Evolutionary conservation across 441 rosid species (phyloP), one percentile per base, ranked within the genome.

Genomic region (Pelargonium cotyledonis): DNA sequence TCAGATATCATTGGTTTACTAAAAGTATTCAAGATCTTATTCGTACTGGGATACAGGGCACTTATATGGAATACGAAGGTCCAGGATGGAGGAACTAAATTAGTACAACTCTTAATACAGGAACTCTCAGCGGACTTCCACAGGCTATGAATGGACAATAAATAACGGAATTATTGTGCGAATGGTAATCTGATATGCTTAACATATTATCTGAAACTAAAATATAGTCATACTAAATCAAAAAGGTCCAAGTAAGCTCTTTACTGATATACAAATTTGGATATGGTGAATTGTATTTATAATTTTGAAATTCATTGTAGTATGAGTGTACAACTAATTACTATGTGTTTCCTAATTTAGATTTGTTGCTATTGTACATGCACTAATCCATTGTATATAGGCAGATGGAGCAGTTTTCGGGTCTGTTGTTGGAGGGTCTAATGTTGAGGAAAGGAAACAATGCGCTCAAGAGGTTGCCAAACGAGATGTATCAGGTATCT

Each of bases 371-470:
- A 12, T 9, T 6, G 8, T 57, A 40, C 49, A 51, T 63, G 66
- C 60, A 40, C 60, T 66, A 66, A 70, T 51, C 66, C 49, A 46
- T 62, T 43, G n/a, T 49, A 29, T 79, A 72, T 69, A 80, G 88
- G 73, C 79, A 67, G 83, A 47, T 67, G 91, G 85, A 69, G 84
- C 69, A 72, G 81, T 82, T 69, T 82, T 86, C 67, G 94, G 94
- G 67, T 77, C 94, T 57, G 72, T 86, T 78, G 91, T 88, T 81
- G 94, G 94, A 67, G 94, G 91, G 15, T 80, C 83, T 65, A 71
- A 76, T 75, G 15, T 78, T 63, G 82, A 82, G 68, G 85, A 80
- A 77, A 81, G 94, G 53, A 69, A 76, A 78, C 78, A 77, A 29
- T 88, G 89, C 75, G 85, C 89, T 19, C 66, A 76, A 72, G 91